phyloP scores from a whole-genome alignment of 2,329 filamentous ascomycete species.

The Sarocladium oryzae region DNA sequence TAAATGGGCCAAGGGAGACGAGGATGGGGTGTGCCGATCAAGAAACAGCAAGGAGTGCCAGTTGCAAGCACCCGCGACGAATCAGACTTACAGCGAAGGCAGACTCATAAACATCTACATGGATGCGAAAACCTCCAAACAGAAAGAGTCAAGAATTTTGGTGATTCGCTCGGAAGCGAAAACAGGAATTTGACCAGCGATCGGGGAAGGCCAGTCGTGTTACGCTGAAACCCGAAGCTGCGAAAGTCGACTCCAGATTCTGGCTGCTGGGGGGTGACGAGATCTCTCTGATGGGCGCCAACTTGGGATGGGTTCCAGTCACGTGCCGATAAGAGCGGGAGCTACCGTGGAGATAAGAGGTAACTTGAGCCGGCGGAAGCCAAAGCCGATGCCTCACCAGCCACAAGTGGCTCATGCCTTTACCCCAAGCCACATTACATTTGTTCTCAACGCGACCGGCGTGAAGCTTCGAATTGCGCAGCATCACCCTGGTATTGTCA shows the following conservation, averaged over 20 bases:
- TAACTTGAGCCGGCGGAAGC: neutral
- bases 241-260: constrained; percentile 7
- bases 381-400: neutral
- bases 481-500: neutral
- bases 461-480: neutral
- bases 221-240: constrained; percentile 8
- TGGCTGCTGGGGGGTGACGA: constrained; percentile 9
- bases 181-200: neutral
- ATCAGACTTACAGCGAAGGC: constrained; percentile 5
- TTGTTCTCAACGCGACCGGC: neutral
- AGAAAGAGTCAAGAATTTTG: neutral
- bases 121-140: neutral
- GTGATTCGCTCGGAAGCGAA: neutral
- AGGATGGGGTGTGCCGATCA: neutral
- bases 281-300: neutral
- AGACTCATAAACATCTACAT: constrained; percentile 8
- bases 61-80: neutral
- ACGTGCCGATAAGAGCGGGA: neutral
- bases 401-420: neutral
- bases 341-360: neutral
- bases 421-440: neutral
- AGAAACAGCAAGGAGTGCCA: neutral
- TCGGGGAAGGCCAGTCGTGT: neutral
- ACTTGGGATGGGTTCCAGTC: neutral
- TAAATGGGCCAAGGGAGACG: neutral